Base-by-base conservation (phyloP, 352 stramenopile species). In the Pythium brachiatum region DNA sequence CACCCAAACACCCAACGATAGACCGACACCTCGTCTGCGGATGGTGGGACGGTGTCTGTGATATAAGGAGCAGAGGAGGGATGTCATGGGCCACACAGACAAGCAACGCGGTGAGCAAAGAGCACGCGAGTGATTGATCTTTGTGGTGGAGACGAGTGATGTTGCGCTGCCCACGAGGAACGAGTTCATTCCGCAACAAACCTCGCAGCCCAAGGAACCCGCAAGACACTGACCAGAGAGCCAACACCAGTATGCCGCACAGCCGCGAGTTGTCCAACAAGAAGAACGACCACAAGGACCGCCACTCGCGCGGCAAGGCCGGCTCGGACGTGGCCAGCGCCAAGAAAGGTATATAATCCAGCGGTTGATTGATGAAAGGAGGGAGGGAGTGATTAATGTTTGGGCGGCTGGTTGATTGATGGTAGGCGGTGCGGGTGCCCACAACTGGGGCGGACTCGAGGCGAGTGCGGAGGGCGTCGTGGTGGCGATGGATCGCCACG, bases 271-370 rank as follows among this genome's bases (percentile, higher is more conserved):
- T 92, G 51, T 53, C 73, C 38, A 94, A 88, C 74, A 94, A 94
- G 75, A 94, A 91, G 75, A 92, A 90, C 69, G 79, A 87, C 62
- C 68, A 86, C 63, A 94, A 94, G 79, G 82, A 94, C 66, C 86
- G 81, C 29, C 83, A 92, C 29, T 91, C 83, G 50, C 78, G 83
- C n/a, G 86, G 83, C 2, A 78, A 68, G 9, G 64, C 81, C 23
- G 80, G 80, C 36, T 76, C 74, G 20, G 75, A 69, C 20, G 57
- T 64, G 1, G 27, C 62, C 21, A 74, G 62, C 27, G 72, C 70
- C 51, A 92, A 92, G 76, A 92, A 92, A 60, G 81, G 79, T 86
- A 1, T 16, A 20, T 1, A 16, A 2, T 6, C 20, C 4, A 36
- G 38, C 38, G 62, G 43, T 72, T 41, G 11, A 51, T 59, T 23